Percentiles rank a stretch among this genome's conserved stretches.
Evolutionary conservation across 345 rosid genomes (phyloP).

Genomic region (Euphorbia pulcherrima): DNA sequence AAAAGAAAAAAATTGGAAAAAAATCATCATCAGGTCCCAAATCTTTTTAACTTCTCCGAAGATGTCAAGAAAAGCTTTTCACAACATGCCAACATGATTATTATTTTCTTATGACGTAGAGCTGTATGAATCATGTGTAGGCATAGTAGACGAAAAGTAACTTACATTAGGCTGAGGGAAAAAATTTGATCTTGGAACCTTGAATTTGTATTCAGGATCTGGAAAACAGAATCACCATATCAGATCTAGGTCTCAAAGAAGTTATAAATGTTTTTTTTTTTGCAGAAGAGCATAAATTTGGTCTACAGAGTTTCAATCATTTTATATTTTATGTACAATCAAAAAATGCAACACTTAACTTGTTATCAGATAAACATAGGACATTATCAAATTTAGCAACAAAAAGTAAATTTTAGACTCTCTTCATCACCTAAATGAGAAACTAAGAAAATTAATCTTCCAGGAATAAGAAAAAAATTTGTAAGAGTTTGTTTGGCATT

Average conservation of each 20-base stretch:
- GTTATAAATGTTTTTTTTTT: neutral
- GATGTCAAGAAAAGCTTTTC: neutral
- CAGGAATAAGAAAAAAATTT: neutral
- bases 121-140: neutral
- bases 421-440: neutral
- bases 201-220: constrained; percentile 78
- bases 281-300: neutral
- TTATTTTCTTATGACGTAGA: neutral
- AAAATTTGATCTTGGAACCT: constrained; percentile 75
- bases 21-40: no score
- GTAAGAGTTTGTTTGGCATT: neutral
- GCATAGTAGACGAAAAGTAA: no score
- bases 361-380: no score
- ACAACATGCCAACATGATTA: no score
- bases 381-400: neutral
- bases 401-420: neutral
- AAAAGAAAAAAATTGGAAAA: constrained; percentile 21
- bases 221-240: constrained; percentile 24
- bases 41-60: no score
- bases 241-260: constrained; percentile 1
- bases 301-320: neutral
- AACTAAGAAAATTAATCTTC: neutral
- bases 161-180: constrained; percentile 91
- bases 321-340: neutral
- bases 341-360: neutral